Evolutionary conservation across 495 filamentous ascomycete species (phyloP), one percentile per base, ranked within the genome.

Genomic region (Podospora comata): DNA sequence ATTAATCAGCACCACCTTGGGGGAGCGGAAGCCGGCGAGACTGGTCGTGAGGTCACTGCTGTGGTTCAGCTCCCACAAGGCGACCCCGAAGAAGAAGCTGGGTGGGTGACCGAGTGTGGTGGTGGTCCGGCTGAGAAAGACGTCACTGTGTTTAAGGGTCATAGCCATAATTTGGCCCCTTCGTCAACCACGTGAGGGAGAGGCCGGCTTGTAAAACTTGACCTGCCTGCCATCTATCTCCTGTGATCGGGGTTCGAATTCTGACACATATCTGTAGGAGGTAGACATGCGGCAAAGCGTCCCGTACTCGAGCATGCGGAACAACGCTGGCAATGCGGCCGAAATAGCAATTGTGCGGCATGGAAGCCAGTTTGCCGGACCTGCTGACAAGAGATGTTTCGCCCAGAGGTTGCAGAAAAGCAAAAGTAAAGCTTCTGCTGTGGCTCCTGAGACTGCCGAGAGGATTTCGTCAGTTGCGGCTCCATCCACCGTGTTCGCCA

Each of bases 21-120:
- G 23, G 39, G n/a, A 44, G 16, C 39, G 58, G 55, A 55, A 66
- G 65, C 65, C 65, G 57, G 34, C 58, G 65, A 67, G 28, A 30
- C 48, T 30, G 53, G 18, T 62, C 58, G 58, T 32, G 28, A 26
- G 39, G 39, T 48, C 39, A 48, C 39, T 16, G 5, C 15, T 11
- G 39, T 13, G 39, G 39, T 48, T 48, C 39, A 48, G 39, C 39
- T 48, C 39, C 39, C 39, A 48, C 39, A 48, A 48, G 39, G 9
- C 18, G 39, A 48, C 39, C 39, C 39, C 39, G 39, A 48, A 48
- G 39, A 48, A 48, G 30, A 32, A 32, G 30, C 30, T 32, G 30
- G 30, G 30, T 32, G 30, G 30, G 30, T 32, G 30, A 7, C 30
- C 30, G 4, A 32, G 39, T 48, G 39, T 62, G 60, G 34, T 34